Percentiles rank a stretch among this genome's conserved stretches.
These are phyloP conservation scores for Colletotrichum brevisporum DNA, from an alignment of 2,329 filamentous ascomycete species.

Conservation along the genomic window DNA sequence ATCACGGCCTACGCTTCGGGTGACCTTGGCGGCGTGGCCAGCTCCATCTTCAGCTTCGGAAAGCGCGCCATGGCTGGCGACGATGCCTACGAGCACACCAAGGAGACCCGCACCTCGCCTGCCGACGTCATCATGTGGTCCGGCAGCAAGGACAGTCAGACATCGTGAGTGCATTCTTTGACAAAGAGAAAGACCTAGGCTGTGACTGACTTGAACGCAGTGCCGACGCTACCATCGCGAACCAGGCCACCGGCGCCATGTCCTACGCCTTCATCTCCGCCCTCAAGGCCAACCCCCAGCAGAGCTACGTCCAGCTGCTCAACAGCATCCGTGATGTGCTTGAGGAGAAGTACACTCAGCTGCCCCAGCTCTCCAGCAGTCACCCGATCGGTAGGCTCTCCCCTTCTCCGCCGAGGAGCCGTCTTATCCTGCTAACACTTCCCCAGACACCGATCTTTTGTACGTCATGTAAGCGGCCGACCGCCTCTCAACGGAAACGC, in stretches of 20 bases:
- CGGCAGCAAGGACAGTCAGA: slow-evolving; percentile 95
- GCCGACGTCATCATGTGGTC: slow-evolving; percentile 99
- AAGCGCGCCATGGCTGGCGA: slow-evolving; percentile 85
- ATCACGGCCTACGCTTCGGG: slow-evolving; percentile 86
- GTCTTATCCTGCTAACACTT: background rate
- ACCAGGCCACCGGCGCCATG: slow-evolving; percentile 97
- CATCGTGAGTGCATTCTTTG: slow-evolving; percentile 68
- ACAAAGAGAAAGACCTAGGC: background rate
- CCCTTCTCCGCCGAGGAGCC: background rate
- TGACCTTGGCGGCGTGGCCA: slow-evolving; percentile 85
- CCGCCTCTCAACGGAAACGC: background rate
- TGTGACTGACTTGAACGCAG: slow-evolving; percentile 59
- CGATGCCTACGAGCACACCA: slow-evolving; percentile 82
- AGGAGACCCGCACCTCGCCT: slow-evolving; percentile 91
- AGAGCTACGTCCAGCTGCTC: slow-evolving; percentile 95
- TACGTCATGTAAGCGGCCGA: slow-evolving; percentile 30
- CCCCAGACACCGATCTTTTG: slow-evolving; percentile 33
- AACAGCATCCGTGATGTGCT: slow-evolving; percentile 96
- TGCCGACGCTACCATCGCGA: slow-evolving; percentile 88
- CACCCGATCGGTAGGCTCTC: slow-evolving; percentile 86
- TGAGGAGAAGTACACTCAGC: slow-evolving; percentile 88
- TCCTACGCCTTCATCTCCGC: slow-evolving; percentile 96
- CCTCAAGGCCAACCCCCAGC: slow-evolving; percentile 92
- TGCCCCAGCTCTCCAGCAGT: slow-evolving; percentile 95
- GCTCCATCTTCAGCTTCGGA: slow-evolving; percentile 84